A percentile compares a stretch with the other conserved stretches of the same genome.
Conservation (phyloP, 2,329 filamentous ascomycete species). For the Fusarium continuum region DNA sequence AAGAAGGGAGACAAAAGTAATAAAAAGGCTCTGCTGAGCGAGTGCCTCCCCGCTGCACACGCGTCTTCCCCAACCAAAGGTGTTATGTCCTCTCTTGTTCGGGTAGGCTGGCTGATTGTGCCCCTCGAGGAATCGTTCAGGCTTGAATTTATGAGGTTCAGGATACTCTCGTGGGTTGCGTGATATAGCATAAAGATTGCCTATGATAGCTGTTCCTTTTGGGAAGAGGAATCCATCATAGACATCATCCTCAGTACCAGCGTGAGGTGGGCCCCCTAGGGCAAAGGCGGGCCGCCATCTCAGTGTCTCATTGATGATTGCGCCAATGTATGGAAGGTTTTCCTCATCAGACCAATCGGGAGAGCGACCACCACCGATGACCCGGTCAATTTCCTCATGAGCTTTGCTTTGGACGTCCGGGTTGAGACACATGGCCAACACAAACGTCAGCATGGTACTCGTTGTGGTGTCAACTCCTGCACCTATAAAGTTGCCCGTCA, state of each 20-base stretch:
- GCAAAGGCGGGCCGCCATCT: too few relatives aligned
- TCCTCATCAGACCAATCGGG: too few relatives aligned
- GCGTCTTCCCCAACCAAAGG: slow-evolving; percentile 13
- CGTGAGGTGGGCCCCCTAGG: neutral
- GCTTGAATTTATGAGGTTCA: slow-evolving; percentile 2
- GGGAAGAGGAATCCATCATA: slow-evolving; percentile 4
- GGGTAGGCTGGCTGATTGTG: slow-evolving; percentile 9
- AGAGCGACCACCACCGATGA: too few relatives aligned
- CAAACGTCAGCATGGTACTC: slow-evolving; percentile 6
- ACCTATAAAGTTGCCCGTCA: slow-evolving; percentile 17
- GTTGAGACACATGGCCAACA: slow-evolving; percentile 11
- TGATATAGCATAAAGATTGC: slow-evolving; percentile 7
- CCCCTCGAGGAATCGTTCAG: slow-evolving; percentile 8
- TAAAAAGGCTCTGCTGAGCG: neutral
- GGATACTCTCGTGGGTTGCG: slow-evolving; percentile 15
- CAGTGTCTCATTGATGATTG: too few relatives aligned
- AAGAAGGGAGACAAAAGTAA: slow-evolving; percentile 2
- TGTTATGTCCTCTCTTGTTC: slow-evolving; percentile 6
- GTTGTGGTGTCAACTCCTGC: slow-evolving; percentile 12
- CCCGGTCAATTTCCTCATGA: neutral
- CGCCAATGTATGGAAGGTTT: too few relatives aligned
- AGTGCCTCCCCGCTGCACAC: slow-evolving; percentile 19
- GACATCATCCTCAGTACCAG: slow-evolving; percentile 1
- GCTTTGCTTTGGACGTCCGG: slow-evolving; percentile 5
- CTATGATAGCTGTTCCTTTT: slow-evolving; percentile 2